Conservation (phyloP, 2,329 filamentous ascomycete genomes). For the Rhinocladiella mackenziei region DNA sequence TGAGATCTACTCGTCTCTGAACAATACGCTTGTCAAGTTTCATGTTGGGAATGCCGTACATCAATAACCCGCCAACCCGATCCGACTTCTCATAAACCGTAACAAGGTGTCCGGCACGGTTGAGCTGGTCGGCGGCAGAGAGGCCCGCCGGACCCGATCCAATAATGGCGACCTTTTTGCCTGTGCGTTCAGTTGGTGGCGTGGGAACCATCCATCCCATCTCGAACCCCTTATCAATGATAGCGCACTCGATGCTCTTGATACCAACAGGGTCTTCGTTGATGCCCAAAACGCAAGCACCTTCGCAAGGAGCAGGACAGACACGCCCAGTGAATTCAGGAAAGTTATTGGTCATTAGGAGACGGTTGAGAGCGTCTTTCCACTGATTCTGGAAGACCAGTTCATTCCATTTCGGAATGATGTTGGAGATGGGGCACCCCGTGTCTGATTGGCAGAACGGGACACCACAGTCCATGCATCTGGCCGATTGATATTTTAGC, state of each 20-base stretch:
- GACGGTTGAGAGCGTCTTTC: slow-evolving; percentile 84
- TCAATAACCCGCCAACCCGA: slow-evolving; percentile 82
- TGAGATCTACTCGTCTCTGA: slow-evolving; percentile 90
- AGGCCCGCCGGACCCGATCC: slow-evolving; percentile 91
- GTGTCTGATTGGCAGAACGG: slow-evolving; percentile 97
- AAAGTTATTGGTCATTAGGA: slow-evolving; percentile 98
- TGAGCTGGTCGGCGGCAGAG: slow-evolving; percentile 86
- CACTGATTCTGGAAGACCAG: slow-evolving; percentile 72
- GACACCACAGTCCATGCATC: slow-evolving; percentile 98
- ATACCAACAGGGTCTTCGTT: slow-evolving; percentile 96
- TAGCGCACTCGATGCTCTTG: slow-evolving; percentile 97
- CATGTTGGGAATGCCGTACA: slow-evolving; percentile 99
- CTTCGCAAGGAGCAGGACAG: slow-evolving; percentile 93
- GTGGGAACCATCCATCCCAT: slow-evolving; percentile 95
- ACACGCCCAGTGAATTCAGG: slow-evolving; percentile 97
- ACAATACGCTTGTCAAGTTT: slow-evolving; percentile 98
- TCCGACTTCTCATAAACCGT: slow-evolving; percentile 93
- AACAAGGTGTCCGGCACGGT: slow-evolving; percentile 82
- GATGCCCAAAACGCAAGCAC: slow-evolving; percentile 91
- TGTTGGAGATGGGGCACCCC: slow-evolving; percentile 93
- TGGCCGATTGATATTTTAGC: slow-evolving; percentile 91
- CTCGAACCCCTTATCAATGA: slow-evolving; percentile 95
- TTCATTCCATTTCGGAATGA: slow-evolving; percentile 97
- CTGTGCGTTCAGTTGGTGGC: slow-evolving; percentile 73
- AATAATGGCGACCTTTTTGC: slow-evolving; percentile 83